These are phyloP conservation scores for Rubia peregrina DNA, from an alignment of 305 asterid species.

Conservation along the genomic window DNA sequence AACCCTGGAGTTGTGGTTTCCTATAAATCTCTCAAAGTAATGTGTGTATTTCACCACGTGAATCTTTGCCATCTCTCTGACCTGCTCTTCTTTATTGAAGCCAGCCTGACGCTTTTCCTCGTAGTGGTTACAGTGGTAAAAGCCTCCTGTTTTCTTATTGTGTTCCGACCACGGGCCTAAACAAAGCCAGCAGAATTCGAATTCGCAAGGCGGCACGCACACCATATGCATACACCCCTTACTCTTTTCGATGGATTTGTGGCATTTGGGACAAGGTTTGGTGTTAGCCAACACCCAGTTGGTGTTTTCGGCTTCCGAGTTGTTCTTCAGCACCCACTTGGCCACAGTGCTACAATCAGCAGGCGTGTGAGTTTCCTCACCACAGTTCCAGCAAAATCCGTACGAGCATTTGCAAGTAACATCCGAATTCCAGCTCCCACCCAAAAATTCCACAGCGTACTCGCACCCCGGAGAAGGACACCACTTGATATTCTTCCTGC, in stretches of 20 bases:
- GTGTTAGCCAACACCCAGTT: slow-evolving; percentile 2
- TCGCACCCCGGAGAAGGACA: slow-evolving; percentile 11
- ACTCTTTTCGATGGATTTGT: neutral
- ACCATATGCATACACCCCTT: slow-evolving; percentile 8
- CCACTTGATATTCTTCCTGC: slow-evolving; percentile 38
- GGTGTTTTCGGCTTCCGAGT: neutral
- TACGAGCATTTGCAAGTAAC: slow-evolving; percentile 2
- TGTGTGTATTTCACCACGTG: neutral
- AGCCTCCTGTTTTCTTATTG: neutral
- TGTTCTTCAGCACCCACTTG: slow-evolving; percentile 10
- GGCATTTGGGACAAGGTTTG: slow-evolving; percentile 11
- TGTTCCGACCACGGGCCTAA: neutral
- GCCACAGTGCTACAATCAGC: slow-evolving; percentile 1
- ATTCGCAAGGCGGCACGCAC: neutral
- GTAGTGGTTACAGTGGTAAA: neutral
- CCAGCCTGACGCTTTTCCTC: neutral
- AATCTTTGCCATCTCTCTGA: neutral
- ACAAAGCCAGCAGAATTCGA: slow-evolving; percentile 9
- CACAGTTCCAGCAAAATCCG: slow-evolving; percentile 15
- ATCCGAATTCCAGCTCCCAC: neutral
- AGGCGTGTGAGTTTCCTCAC: slow-evolving; percentile 7
- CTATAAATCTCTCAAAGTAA: neutral
- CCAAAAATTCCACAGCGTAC: neutral
- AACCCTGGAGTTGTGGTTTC: neutral
- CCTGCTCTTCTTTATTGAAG: neutral